A percentile compares a stretch with the other conserved stretches of the same genome.
Conservation (phyloP, 2,329 filamentous ascomycete species). For the Didymella sp. region DNA sequence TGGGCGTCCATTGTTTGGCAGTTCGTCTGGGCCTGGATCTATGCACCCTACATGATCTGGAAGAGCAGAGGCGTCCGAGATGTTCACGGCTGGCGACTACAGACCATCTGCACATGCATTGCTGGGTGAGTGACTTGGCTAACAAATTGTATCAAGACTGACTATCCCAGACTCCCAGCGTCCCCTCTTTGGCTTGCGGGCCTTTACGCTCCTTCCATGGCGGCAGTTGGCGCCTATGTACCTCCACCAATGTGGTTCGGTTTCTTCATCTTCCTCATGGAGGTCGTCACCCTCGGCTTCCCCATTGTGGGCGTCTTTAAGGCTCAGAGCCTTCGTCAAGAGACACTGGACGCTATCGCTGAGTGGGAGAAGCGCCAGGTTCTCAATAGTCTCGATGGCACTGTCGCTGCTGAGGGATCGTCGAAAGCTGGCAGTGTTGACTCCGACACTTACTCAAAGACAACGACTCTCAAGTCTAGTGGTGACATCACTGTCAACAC, state of each 20-base stretch:
- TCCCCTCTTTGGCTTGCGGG: constrained; percentile 45
- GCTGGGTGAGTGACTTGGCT: constrained; percentile 34
- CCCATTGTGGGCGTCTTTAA: constrained; percentile 41
- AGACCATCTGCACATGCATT: constrained; percentile 45
- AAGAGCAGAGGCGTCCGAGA: constrained; percentile 44
- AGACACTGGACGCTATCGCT: constrained; percentile 44
- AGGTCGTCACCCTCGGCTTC: constrained; percentile 40
- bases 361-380: constrained; percentile 44
- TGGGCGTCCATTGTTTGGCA: constrained; percentile 48
- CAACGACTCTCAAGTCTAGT: constrained; percentile 27
- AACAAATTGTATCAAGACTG: neutral
- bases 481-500: constrained; percentile 24
- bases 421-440: constrained; percentile 25
- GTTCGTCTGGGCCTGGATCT: constrained; percentile 48
- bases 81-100: constrained; percentile 43
- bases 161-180: constrained; percentile 35
- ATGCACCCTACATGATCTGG: constrained; percentile 46
- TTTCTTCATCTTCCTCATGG: constrained; percentile 44
- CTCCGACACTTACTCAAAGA: constrained; percentile 22
- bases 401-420: constrained; percentile 11
- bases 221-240: constrained; percentile 32
- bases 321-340: constrained; percentile 36
- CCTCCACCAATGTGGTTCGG: constrained; percentile 42
- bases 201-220: constrained; percentile 43
- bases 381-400: constrained; percentile 12